phyloP scores from a whole-genome alignment of 306 rosid species.

The Hippophae rhamnoides region DNA sequence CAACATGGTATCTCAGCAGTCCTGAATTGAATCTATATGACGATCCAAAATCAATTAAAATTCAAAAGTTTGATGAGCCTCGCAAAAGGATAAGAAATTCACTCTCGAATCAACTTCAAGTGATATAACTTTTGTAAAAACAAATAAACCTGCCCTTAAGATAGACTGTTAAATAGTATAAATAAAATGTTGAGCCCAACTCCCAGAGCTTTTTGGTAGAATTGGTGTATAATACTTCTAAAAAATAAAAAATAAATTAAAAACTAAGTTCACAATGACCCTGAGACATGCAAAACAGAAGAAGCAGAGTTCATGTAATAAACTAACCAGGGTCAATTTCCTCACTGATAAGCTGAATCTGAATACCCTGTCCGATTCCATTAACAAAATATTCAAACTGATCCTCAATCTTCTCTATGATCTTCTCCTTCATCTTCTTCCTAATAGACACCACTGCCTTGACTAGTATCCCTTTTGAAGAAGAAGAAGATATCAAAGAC shows the following conservation, averaged over 20 bases:
- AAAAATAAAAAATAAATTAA: background rate
- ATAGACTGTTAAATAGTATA: too few species aligned
- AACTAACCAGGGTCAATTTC: slow-evolving; percentile 61
- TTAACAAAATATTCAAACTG: slow-evolving; percentile 62
- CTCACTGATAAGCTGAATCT: slow-evolving; percentile 65
- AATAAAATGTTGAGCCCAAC: too few species aligned
- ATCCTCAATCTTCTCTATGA: slow-evolving; percentile 54
- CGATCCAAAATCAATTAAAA: too few species aligned
- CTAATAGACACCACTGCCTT: slow-evolving; percentile 56
- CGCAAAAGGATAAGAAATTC: too few species aligned
- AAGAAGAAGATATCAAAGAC: slow-evolving; percentile 25
- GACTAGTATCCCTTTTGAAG: slow-evolving; percentile 38
- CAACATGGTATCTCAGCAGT: too few species aligned
- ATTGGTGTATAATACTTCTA: too few species aligned
- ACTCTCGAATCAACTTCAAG: too few species aligned
- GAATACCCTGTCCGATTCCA: slow-evolving; percentile 78
- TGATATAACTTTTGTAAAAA: too few species aligned
- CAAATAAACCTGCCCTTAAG: too few species aligned
- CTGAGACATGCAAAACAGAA: background rate
- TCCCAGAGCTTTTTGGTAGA: too few species aligned
- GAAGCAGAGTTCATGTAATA: background rate
- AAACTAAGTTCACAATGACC: background rate
- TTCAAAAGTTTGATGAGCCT: too few species aligned
- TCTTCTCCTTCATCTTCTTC: slow-evolving; percentile 68
- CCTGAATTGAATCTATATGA: too few species aligned